Evolutionary conservation across 768 basidiomycete genomes (phyloP).

Genomic region (Mrakia gelida): DNA sequence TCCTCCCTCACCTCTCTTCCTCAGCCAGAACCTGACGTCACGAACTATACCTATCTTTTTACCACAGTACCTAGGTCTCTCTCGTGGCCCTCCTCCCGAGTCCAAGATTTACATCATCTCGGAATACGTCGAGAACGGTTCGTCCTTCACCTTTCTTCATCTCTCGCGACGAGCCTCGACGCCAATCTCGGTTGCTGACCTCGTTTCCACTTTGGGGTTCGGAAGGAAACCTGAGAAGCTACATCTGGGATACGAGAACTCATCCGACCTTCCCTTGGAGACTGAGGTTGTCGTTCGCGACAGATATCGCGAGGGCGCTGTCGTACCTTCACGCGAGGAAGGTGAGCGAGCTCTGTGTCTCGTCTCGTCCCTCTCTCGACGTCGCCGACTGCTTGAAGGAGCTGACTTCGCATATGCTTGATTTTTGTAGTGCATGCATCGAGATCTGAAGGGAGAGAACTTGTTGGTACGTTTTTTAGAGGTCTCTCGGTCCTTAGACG

Average conservation of each 20-base stretch:
- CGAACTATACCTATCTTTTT: background rate
- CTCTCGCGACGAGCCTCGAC: background rate
- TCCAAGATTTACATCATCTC: conserved; percentile 61
- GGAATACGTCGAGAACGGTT: conserved; percentile 84
- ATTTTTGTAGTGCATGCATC: conserved; percentile 49
- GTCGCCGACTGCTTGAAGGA: background rate
- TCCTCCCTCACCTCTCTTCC: background rate
- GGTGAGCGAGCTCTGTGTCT: conserved; percentile 36
- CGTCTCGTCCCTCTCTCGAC: background rate
- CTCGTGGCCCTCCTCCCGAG: conserved; percentile 59
- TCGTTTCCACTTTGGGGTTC: background rate
- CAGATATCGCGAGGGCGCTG: conserved; percentile 88
- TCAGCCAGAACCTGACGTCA: background rate
- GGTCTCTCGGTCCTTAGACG: no score
- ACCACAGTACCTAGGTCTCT: conserved; percentile 70
- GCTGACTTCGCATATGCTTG: conserved; percentile 39
- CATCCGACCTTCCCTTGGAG: conserved; percentile 84
- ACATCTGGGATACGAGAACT: conserved; percentile 69
- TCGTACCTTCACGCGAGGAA: conserved; percentile 94
- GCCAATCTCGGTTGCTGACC: background rate
- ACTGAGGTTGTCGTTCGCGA: conserved; percentile 87
- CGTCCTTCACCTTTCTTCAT: background rate
- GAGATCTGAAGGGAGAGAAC: conserved; percentile 95
- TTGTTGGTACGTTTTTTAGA: conserved; percentile 51
- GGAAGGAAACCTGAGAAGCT: conserved; percentile 71